A percentile compares a stretch with the other conserved stretches of the same genome.
Conservation (phyloP, 805 yeast genomes). For the Starmera quercuum region DNA sequence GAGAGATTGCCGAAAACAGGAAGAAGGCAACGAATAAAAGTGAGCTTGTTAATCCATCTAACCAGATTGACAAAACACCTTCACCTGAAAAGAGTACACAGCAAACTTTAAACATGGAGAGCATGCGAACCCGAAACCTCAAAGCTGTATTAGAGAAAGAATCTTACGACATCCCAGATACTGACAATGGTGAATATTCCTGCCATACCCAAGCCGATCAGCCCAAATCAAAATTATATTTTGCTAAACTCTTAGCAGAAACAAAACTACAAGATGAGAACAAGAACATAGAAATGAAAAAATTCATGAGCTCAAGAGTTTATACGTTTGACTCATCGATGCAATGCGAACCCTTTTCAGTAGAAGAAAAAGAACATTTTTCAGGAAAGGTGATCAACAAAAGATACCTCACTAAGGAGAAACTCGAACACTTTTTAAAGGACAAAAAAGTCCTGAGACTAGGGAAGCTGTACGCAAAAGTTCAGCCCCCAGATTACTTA, state of each 20-base stretch:
- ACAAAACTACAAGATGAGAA: conserved; percentile 18
- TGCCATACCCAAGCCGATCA: too few species aligned
- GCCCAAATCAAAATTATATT: conserved; percentile 24
- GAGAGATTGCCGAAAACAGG: neutral
- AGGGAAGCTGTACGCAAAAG: conserved; percentile 53
- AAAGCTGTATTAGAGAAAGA: too few species aligned
- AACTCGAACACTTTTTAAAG: conserved; percentile 30
- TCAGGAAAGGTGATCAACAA: conserved; percentile 36
- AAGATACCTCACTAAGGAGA: conserved; percentile 35
- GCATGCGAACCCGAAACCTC: too few species aligned
- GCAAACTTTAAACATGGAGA: too few species aligned
- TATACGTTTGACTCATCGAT: conserved; percentile 28
- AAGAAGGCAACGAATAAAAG: neutral
- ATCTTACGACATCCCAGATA: too few species aligned
- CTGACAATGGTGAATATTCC: too few species aligned
- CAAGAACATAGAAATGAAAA: conserved; percentile 14
- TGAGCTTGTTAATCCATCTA: neutral
- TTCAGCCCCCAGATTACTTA: conserved; percentile 57
- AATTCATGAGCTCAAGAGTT: conserved; percentile 27
- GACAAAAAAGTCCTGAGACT: conserved; percentile 51
- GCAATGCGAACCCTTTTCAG: conserved; percentile 21
- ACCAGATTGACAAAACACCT: conserved; percentile 1
- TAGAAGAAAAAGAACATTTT: conserved; percentile 37
- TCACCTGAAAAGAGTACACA: conserved; percentile 2
- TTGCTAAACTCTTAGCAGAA: conserved; percentile 22